Evolutionary conservation across 352 stramenopile species (phyloP).

Genomic region (Elongisporangium anandrum): DNA sequence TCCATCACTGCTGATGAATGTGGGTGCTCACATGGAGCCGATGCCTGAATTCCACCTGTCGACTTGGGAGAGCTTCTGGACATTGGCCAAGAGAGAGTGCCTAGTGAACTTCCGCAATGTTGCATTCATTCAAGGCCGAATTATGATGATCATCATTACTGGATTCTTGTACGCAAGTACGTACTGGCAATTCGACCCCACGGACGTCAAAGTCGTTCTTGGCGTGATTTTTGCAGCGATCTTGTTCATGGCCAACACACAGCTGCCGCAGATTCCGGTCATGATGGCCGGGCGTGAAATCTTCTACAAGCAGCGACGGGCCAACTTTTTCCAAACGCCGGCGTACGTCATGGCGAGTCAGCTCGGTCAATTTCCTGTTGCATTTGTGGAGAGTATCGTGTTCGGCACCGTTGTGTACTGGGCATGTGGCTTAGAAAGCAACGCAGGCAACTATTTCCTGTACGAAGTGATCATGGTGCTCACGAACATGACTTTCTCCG

Average conservation of each 20-base stretch:
- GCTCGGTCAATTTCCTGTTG: conserved; percentile 21
- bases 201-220: conserved; percentile 25
- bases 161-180: conserved; percentile 24
- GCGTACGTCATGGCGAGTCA: conserved; percentile 49
- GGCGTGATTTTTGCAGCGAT: conserved; percentile 70
- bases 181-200: conserved; percentile 25
- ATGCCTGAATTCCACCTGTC: no score
- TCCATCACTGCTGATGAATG: conserved; percentile 57
- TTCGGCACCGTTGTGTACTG: conserved; percentile 77
- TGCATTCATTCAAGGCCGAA: conserved; percentile 18
- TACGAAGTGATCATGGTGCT: conserved; percentile 35
- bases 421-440: conserved; percentile 41
- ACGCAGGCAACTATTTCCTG: conserved; percentile 21
- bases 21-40: no score
- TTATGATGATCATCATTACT: conserved; percentile 24
- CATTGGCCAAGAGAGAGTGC: no score
- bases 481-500: conserved; percentile 26
- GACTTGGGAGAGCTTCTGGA: no score
- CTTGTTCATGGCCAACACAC: conserved; percentile 65
- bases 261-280: conserved; percentile 51
- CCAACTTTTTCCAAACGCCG: conserved; percentile 68
- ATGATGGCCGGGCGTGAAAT: conserved; percentile 60
- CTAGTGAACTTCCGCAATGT: conserved; percentile 37
- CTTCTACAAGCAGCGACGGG: no score
- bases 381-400: conserved; percentile 44